Conservation (phyloP, 2,329 filamentous ascomycete species). For the Amauroascus niger region DNA sequence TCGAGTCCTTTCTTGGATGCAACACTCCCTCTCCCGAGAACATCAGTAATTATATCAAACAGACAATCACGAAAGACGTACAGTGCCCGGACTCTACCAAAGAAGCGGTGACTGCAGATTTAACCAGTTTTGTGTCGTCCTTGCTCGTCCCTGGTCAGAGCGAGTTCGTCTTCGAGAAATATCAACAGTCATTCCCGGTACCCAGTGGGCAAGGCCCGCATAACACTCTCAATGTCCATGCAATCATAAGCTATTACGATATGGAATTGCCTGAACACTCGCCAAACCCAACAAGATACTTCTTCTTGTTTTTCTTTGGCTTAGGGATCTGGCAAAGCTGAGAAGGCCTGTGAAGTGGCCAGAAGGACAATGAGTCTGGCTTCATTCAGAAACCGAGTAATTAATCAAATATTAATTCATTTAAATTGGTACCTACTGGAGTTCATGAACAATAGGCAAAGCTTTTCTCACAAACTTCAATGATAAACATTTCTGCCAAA, state of each 20-base stretch:
- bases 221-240: not conserved
- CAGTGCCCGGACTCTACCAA: not conserved
- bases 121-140: not conserved
- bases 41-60: not conserved
- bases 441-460: no score
- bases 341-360: not conserved
- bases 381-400: no score
- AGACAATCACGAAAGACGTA: not conserved
- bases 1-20: not conserved
- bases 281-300: not conserved
- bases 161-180: not conserved
- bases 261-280: not conserved
- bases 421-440: not conserved
- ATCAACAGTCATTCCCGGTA: not conserved
- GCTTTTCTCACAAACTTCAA: no score
- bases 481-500: no score
- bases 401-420: no score
- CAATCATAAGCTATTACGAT: not conserved
- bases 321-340: not conserved
- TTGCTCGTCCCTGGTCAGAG: not conserved
- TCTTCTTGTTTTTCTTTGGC: not conserved
- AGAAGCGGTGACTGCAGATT: not conserved
- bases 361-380: not conserved
- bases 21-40: not conserved
- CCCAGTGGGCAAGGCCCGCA: not conserved